These are phyloP conservation scores for Cystofilobasidium bisporidii DNA, from an alignment of 768 basidiomycete genomes.

Conservation along the genomic window DNA sequence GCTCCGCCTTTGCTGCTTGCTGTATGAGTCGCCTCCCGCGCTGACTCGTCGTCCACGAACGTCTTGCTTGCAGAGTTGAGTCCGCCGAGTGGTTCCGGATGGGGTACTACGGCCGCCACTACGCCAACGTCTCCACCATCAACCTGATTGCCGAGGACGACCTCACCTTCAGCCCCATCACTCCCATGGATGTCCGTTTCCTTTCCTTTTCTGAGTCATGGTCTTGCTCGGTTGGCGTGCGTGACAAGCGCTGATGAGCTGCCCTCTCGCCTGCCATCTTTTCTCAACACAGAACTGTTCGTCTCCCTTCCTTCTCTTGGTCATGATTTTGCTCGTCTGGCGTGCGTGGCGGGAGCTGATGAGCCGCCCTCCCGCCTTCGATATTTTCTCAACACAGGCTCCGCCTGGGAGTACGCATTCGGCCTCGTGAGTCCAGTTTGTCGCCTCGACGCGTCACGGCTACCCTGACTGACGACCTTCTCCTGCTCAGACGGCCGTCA, in stretches of 20 bases:
- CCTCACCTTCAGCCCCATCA: constrained; percentile 16
- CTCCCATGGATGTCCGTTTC: neutral
- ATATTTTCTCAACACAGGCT: neutral
- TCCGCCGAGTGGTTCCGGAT: constrained; percentile 44
- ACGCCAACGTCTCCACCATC: constrained; percentile 36
- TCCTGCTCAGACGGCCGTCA: constrained; percentile 32
- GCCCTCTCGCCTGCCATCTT: too few species aligned
- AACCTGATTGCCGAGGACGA: constrained; percentile 39
- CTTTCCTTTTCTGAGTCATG: too few species aligned
- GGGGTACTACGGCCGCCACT: constrained; percentile 42
- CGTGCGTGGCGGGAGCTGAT: too few species aligned
- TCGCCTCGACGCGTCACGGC: too few species aligned
- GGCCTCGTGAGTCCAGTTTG: too few species aligned
- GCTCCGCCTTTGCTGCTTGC: constrained; percentile 23
- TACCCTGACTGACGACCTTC: too few species aligned
- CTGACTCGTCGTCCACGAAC: constrained; percentile 30
- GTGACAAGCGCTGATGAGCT: too few species aligned
- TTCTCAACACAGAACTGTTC: constrained; percentile 3
- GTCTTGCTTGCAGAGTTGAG: constrained; percentile 42
- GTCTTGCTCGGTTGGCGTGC: too few species aligned
- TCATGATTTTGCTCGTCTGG: too few species aligned
- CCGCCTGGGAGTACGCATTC: constrained; percentile 11
- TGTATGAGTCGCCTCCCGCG: constrained; percentile 26
- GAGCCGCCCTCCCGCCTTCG: too few species aligned
- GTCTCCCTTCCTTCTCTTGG: neutral